Percentiles rank a stretch among this genome's conserved stretches.
These are phyloP conservation scores for Chlamydomonas incerta DNA, from an alignment of 139 green algal species.

Conservation along the genomic window DNA sequence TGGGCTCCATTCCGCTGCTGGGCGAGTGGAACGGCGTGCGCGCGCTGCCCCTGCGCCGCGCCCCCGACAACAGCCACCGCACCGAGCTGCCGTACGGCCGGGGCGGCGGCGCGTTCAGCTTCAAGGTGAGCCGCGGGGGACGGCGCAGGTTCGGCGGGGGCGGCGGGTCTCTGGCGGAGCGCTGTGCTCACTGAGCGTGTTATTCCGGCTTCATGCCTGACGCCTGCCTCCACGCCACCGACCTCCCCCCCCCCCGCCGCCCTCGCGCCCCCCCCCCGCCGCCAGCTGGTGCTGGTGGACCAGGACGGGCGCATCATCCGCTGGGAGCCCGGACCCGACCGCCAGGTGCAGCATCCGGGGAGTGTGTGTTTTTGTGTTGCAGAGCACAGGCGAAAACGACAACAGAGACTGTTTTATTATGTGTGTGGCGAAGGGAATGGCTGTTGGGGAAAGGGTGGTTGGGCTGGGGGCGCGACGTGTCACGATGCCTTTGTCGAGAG, in stretches of 20 bases:
- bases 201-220: too few relatives aligned
- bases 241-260: neutral
- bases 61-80: neutral
- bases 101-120: neutral
- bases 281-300: neutral
- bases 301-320: neutral
- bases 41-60: neutral
- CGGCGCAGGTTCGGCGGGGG: too few relatives aligned
- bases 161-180: too few relatives aligned
- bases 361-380: neutral
- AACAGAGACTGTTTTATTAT: too few relatives aligned
- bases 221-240: neutral
- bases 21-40: neutral
- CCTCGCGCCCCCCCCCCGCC: neutral
- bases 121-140: neutral
- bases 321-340: slow-evolving; percentile 15
- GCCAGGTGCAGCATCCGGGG: neutral
- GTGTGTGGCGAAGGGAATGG: too few relatives aligned
- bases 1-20: slow-evolving; percentile 6
- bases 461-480: too few relatives aligned
- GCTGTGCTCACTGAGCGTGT: too few relatives aligned
- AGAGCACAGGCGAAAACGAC: too few relatives aligned
- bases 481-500: too few relatives aligned
- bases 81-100: neutral
- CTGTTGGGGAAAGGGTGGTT: too few relatives aligned